Conservation (phyloP, 345 rosid genomes). For the Euclidium syriacum region DNA sequence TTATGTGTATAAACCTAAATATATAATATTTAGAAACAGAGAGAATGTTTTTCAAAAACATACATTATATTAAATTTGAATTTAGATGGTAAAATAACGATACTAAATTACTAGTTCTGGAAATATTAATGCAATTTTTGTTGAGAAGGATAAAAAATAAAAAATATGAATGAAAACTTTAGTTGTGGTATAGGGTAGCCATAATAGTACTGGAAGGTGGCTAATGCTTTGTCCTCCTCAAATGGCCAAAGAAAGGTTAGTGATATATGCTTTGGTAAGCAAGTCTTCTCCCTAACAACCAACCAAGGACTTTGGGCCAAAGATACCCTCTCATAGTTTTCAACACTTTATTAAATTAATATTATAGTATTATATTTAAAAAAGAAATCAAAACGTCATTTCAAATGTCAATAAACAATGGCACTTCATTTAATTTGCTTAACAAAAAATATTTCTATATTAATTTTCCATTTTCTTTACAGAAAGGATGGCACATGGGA, state of each 20-base stretch:
- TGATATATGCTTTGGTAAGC: constrained; percentile 33
- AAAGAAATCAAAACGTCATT: constrained; percentile 10
- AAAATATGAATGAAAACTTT: not conserved
- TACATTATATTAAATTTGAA: no score
- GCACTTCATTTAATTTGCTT: constrained; percentile 33
- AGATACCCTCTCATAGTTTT: constrained; percentile 29
- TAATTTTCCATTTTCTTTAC: constrained; percentile 52
- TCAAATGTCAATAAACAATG: constrained; percentile 24
- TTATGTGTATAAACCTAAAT: no score
- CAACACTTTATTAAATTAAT: constrained; percentile 29
- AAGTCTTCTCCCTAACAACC: constrained; percentile 76
- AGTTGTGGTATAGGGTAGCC: constrained; percentile 11
- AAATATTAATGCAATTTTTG: not conserved
- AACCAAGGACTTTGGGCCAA: constrained; percentile 47
- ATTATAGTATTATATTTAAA: not conserved
- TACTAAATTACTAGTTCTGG: not conserved
- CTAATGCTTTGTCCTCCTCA: constrained; percentile 22
- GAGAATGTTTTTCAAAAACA: no score
- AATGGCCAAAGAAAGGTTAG: constrained; percentile 38
- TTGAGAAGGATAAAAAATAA: not conserved
- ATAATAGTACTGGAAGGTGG: constrained; percentile 15
- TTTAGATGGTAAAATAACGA: no score
- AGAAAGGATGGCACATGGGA: constrained; percentile 85
- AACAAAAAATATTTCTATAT: constrained; percentile 36
- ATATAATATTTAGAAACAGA: no score